Base-by-base conservation (phyloP, 495 filamentous ascomycete genomes). In the Collariella sp. region DNA sequence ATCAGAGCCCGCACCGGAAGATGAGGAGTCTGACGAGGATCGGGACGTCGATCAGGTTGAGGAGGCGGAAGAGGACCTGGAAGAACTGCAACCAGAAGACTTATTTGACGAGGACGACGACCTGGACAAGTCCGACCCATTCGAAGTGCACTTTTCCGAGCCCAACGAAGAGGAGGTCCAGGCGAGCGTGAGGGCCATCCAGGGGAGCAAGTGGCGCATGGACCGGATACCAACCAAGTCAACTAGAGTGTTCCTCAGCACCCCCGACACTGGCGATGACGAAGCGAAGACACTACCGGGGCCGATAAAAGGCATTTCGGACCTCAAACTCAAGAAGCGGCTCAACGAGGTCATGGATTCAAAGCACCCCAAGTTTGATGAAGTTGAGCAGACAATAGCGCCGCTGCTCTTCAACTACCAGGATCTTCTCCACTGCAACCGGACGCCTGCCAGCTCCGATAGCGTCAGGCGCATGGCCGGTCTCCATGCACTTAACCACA, bases 401-500 rank as follows among this genome's bases (percentile, higher is more conserved):
- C 83, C 81, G 0, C 67, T 77, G 40, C 71, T 87, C 3, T 87
- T 94, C 65, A 79, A 83, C 58, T 94, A 97, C 65, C 78, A 84
- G 41, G 91, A 97, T 65, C 53, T 94, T 13, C 70, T 95, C 11
- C 91, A 85, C 66, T 84, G 83, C 46, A 79, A 78, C n/a, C 79
- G 91, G 29, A 84, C 78, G 4, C 57, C 81, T 3, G 70, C 75
- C 5, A 87, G 88, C 59, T 77, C 85, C 0, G 75, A 79, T 13
- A 76, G 76, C 22, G 64, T 95, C 45, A 81, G 87, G 43, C 79
- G 81, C 33, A 73, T 96, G 48, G 74, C 83, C n/a, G 87, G 85
- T 54, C 71, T 96, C 9, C 93, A 98, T 65, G 80, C 81, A 5
- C 71, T 96, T 13, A 97, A 96, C 67, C 93, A 96, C 64, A 72